Base-by-base conservation (phyloP, 2,329 filamentous ascomycete genomes). In the Xylaria sp. region DNA sequence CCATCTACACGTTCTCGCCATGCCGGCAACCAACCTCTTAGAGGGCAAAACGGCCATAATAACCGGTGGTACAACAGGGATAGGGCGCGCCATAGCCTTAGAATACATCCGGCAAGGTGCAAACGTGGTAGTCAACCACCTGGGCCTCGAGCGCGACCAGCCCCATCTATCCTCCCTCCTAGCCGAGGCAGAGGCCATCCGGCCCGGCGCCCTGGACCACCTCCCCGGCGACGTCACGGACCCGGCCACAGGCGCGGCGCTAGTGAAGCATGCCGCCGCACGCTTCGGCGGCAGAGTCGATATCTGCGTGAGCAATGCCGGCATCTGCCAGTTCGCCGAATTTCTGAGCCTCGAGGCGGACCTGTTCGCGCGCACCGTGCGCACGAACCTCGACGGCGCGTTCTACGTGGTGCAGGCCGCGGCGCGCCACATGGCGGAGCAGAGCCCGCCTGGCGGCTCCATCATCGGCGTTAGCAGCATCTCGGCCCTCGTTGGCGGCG, bases 351-450 rank as follows among this genome's bases (percentile, higher is more conserved):
- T 96, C 43, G 81, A 86, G 9, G 84, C 87, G 1, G 84, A 89
- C 58, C 86, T 96, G 56, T 90, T 93, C 71, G 79, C 85, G 63
- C 81, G 82, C 56, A 96, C 92, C 2, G 81, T 96, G 40, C 81
- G 85, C 37, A 94, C 91, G 51, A 97, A 97, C 77, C 87, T 97
- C 67, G 87, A 89, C 68, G 93, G 93, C 44, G 90, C 92, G n/a
- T 96, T 96, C 79, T 93, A 93, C 79, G 84, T 91, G 35, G 89
- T 90, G 21, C 93, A 96, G 80, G 91, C 92, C 0, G 93, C 92
- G 1, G 92, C 91, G 1, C 85, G 88, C 2, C 91, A 95, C 74
- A 95, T 97, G 90, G 87, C 89, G 0, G 78, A 77, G 33, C 83
- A 91, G 69, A 79, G 81, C 1, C 86, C 88, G 0, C 76, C 85